Evolutionary conservation across 441 rosid species (phyloP).

Genomic region (Gossypium aridum): DNA sequence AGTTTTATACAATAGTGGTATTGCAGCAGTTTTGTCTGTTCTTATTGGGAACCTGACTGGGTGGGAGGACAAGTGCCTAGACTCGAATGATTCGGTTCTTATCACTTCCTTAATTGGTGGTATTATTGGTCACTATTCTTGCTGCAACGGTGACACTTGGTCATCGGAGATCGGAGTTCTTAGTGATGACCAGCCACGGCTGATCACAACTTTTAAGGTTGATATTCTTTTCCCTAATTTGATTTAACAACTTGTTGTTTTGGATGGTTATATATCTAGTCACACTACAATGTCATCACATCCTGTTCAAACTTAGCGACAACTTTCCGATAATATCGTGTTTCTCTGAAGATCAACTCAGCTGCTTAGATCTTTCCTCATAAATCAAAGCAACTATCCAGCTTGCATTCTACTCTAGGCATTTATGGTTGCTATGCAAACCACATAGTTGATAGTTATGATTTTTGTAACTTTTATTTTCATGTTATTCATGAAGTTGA

Average conservation of each 20-base stretch:
- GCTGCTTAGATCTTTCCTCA: not conserved
- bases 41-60: conserved; percentile 43
- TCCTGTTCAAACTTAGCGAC: not conserved
- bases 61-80: conserved; percentile 68
- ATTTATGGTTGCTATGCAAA: not conserved
- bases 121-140: conserved; percentile 78
- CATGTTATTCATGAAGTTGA: not conserved
- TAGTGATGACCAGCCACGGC: conserved; percentile 71
- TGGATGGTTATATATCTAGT: not conserved
- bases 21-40: conserved; percentile 50
- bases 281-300: not conserved
- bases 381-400: not conserved
- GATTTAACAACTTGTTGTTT: not conserved
- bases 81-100: conserved; percentile 42
- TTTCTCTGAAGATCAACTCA: not conserved
- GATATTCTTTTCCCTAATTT: conserved; percentile 6
- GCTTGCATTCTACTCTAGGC: not conserved
- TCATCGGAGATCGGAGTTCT: conserved; percentile 94
- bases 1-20: conserved; percentile 66
- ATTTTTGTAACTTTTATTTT: not conserved
- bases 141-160: conserved; percentile 91
- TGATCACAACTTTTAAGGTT: conserved; percentile 89
- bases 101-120: conserved; percentile 71
- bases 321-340: not conserved
- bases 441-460: not conserved